A percentile compares a stretch with the other conserved stretches of the same genome.
These are phyloP conservation scores for Pseudotsuga menziesii DNA, from an alignment of 75 land plant genomes.

Conservation along the genomic window DNA sequence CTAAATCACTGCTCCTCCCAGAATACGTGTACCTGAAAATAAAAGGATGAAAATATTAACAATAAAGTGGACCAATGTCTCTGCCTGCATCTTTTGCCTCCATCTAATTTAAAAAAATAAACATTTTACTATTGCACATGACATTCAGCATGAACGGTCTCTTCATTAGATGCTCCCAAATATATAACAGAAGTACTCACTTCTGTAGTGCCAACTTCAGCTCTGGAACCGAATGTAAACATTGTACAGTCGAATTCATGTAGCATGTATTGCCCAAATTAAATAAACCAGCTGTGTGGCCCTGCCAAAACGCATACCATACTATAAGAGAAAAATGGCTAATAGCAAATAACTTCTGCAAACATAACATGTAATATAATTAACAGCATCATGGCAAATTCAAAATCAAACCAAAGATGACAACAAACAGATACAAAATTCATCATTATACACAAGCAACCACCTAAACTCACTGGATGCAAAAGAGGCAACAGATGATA, in stretches of 20 bases:
- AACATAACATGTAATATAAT: not conserved
- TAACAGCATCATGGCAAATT: not conserved
- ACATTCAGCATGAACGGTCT: not conserved
- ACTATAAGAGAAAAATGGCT: not conserved
- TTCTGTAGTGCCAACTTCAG: slow-evolving; percentile 64
- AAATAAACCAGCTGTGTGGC: slow-evolving; percentile 82
- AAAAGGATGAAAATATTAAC: not conserved
- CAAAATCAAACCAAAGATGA: not conserved
- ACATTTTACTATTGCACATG: not conserved
- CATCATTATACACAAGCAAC: not conserved
- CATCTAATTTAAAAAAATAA: not conserved
- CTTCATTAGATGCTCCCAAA: not conserved
- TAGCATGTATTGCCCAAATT: slow-evolving; percentile 97
- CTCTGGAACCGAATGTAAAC: slow-evolving; percentile 95
- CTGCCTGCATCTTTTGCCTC: not conserved
- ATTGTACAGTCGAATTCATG: slow-evolving; percentile 97
- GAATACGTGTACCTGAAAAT: slow-evolving; percentile 47
- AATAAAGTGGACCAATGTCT: not conserved
- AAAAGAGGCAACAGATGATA: not conserved
- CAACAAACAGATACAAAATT: not conserved
- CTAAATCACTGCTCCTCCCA: slow-evolving; percentile 57
- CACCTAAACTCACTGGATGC: not conserved
- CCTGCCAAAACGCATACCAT: slow-evolving; percentile 37
- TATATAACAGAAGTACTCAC: slow-evolving; percentile 26
- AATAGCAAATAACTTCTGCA: not conserved